These are phyloP conservation scores for Inga laurina DNA, from an alignment of 306 rosid genomes.

Conservation along the genomic window DNA sequence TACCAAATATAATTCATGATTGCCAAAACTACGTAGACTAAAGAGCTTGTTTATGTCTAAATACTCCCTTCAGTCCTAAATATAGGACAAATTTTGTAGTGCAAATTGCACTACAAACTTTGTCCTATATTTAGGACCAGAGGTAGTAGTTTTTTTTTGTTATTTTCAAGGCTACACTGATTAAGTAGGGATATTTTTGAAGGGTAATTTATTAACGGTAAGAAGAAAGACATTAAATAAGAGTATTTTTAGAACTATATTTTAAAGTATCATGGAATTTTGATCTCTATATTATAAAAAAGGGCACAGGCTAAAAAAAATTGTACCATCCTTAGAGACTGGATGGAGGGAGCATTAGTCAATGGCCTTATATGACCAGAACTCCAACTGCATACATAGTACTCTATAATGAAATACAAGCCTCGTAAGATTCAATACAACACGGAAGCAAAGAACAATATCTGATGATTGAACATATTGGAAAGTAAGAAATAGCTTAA, in stretches of 20 bases:
- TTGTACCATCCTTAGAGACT: not conserved
- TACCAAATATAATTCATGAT: not conserved
- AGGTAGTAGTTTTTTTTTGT: no score
- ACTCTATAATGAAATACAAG: not conserved
- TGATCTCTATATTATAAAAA: no score
- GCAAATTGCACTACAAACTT: no score
- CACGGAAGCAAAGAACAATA: conserved; percentile 2
- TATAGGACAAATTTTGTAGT: no score
- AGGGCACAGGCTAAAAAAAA: no score
- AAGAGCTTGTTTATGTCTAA: not conserved
- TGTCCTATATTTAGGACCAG: no score
- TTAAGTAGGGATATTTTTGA: not conserved
- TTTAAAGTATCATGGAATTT: not conserved
- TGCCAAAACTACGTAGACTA: not conserved
- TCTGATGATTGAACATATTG: not conserved
- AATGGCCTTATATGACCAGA: not conserved
- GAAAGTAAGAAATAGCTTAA: no score
- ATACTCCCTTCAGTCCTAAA: no score
- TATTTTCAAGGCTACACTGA: not conserved
- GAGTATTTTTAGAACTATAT: no score
- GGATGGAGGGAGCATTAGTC: not conserved
- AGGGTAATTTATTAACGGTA: no score
- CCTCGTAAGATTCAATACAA: not conserved
- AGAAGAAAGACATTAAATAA: no score
- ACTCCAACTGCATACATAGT: not conserved